Base-by-base conservation (phyloP, 2,329 filamentous ascomycete species). In the Lasiodiplodia hormozganensis region DNA sequence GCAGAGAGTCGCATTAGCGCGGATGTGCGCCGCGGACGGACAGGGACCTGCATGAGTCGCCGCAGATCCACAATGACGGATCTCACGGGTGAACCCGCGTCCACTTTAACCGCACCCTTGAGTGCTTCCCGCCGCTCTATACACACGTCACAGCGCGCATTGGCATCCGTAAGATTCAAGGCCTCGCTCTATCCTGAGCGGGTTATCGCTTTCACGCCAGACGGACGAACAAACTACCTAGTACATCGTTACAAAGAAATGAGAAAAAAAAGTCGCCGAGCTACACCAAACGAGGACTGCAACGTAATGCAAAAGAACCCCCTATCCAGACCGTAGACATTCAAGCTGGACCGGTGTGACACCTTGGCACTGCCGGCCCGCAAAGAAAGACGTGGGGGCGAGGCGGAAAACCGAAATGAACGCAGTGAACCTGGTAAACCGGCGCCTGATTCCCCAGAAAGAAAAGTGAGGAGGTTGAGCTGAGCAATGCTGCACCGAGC, bases 31-130 rank as follows among this genome's bases (percentile, higher is more conserved):
- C 36, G 65, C 38, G 40, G 58, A 62, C 56, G 14, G 52, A 43
- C 62, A 65, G 54, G 54, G 54, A 60, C 65, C 65, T 67, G 65
- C 65, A 67, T 67, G 65, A 60, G 25, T 52, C 54, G 65, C 65
- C 54, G 65, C 65, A 14, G 65, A 67, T 67, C 65, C 64, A 47
- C 36, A 47, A 14, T 53, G 53, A 52, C 64, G 64, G 64, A 57
- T 66, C 52, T 52, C 40, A 60, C 65, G 53, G 53, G 40, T 6
- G 28, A 38, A 64, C 47, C 60, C 60, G 60, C 60, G 60, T 64
- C 58, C 60, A 64, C 60, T 49, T 62, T 62, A 49, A n/a, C 40
- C 38, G 36, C 40, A 4, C 23, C 25, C 31, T 36, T n/a, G 25
- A 18, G 31, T 10, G 53, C 53, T 57, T 25, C 25, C 53, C 16